Conservation (phyloP, 352 stramenopile genomes). For the Proteromonas lacertae region DNA sequence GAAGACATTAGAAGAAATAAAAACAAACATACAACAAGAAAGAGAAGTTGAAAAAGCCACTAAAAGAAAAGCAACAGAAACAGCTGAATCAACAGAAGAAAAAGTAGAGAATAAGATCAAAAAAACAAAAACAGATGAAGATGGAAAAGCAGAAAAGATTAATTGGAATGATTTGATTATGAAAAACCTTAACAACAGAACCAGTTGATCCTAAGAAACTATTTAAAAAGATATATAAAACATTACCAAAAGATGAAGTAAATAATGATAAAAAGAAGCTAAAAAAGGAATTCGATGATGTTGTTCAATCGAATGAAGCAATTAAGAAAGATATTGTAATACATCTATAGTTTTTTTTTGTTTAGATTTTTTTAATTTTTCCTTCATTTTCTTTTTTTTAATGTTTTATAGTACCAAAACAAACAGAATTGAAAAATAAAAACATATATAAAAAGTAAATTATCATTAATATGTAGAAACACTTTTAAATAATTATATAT, state of each 20-base stretch:
- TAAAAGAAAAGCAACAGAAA: slow-evolving; percentile 1
- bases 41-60: neutral
- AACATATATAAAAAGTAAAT: too few relatives aligned
- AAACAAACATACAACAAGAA: slow-evolving; percentile 6
- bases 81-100: slow-evolving; percentile 2
- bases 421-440: too few relatives aligned
- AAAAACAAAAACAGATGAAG: slow-evolving; percentile 2
- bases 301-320: slow-evolving; percentile 22
- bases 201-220: neutral
- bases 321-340: slow-evolving; percentile 8
- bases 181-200: neutral
- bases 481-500: too few relatives aligned
- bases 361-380: too few relatives aligned
- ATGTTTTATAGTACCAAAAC: too few relatives aligned
- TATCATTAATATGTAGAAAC: too few relatives aligned
- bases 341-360: too few relatives aligned
- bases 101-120: slow-evolving; percentile 8
- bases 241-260: neutral
- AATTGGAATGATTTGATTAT: neutral
- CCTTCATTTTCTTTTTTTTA: too few relatives aligned
- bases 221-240: slow-evolving; percentile 7
- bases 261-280: slow-evolving; percentile 14
- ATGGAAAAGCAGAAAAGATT: neutral
- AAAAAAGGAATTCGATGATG: slow-evolving; percentile 6
- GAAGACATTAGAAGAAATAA: slow-evolving; percentile 2